phyloP scores from a whole-genome alignment of 2,329 filamentous ascomycete species.

The Elsinoe arachidis region DNA sequence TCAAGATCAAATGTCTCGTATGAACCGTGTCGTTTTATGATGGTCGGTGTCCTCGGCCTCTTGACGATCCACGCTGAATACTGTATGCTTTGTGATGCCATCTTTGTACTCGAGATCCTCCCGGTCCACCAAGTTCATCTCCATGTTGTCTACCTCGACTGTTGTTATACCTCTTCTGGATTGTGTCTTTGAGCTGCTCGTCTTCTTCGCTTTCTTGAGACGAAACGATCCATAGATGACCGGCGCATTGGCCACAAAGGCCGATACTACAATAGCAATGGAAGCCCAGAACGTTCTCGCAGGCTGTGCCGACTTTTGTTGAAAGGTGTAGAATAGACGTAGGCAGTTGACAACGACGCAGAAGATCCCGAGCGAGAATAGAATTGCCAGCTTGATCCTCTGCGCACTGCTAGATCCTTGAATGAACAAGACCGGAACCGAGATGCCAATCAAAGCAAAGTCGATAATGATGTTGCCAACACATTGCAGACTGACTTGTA shows the following conservation, averaged over 20 bases:
- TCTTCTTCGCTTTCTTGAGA: background rate
- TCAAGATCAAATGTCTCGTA: background rate
- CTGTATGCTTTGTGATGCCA: background rate
- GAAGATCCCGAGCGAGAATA: constrained; percentile 17
- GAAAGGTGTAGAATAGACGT: constrained; percentile 16
- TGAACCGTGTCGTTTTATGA: background rate
- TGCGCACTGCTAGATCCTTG: constrained; percentile 8
- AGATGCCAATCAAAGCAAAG: constrained; percentile 25
- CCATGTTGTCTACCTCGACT: background rate
- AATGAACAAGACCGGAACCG: constrained; percentile 15
- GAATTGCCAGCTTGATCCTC: constrained; percentile 10
- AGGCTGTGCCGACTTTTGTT: constrained; percentile 16
- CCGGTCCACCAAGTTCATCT: background rate
- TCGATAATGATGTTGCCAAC: constrained; percentile 26
- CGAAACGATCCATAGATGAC: constrained; percentile 14
- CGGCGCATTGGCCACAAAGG: constrained; percentile 19
- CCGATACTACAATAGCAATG: constrained; percentile 16
- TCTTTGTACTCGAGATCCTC: background rate
- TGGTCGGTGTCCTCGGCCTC: background rate
- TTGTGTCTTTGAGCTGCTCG: background rate
- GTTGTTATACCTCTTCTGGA: background rate
- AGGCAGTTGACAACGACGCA: constrained; percentile 17
- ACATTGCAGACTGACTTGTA: constrained; percentile 29
- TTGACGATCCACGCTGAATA: background rate
- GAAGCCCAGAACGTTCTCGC: constrained; percentile 19